Base-by-base conservation (phyloP, 2,329 filamentous ascomycete genomes). In the Colletotrichum brevisporum region DNA sequence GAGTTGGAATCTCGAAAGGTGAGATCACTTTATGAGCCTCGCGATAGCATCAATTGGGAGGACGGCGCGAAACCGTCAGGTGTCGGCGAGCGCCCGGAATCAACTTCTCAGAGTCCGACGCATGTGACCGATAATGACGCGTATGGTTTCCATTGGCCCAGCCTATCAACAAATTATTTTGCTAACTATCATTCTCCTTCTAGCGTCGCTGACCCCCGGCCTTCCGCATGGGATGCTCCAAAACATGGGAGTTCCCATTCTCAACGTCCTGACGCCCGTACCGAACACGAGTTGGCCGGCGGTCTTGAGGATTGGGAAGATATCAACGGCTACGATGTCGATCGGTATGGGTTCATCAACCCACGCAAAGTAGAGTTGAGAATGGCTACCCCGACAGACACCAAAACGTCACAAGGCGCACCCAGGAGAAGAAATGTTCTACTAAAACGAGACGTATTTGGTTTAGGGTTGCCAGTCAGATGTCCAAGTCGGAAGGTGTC, bases 291-390 rank as follows among this genome's bases (percentile, higher is more conserved):
- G 74, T 78, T 86, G 48, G 87, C 87, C 15, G 87, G 88, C 54
- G 88, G 88, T 16, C 81, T 91, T 21, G 90, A 92, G 76, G 89
- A 92, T 74, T 92, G 89, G 89, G 87, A 91, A 74, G 88, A 91
- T 72, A 81, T 92, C 2, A 81, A 89, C 61, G 88, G 85, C 39
- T 83, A 81, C 57, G 86, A 89, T 76, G 87, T 92, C 71, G 90
- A 92, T 79, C 86, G 90, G 75, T 92, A 91, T 75, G 90, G 90
- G 69, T 92, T 92, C 79, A 92, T 92, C 74, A 85, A 78, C 60
- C 76, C 81, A 51, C 83, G 82, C 16, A 82, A 81, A 43, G 67
- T 57, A n/a, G 76, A 77, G 8, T 82, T 85, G 21, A 80, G 82
- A 39, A 76, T 81, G 26, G 80, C 77, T 69, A 83, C 82, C 2